These are phyloP conservation scores for Escovopsis sp. DNA, from an alignment of 2,329 filamentous ascomycete genomes.

Conservation along the genomic window DNA sequence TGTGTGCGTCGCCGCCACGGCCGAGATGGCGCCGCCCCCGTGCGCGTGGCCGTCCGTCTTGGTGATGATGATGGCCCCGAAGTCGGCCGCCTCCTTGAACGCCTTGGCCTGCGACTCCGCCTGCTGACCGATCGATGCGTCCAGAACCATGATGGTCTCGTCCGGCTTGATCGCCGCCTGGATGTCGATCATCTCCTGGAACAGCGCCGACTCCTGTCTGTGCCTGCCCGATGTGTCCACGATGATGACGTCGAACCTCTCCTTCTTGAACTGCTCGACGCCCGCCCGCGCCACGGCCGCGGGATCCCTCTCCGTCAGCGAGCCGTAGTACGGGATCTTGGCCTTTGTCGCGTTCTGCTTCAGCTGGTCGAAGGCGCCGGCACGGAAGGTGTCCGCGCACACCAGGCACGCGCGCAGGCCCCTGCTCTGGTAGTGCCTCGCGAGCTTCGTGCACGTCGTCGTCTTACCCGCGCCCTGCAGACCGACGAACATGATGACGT, in stretches of 20 bases:
- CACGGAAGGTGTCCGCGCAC: conserved; percentile 96
- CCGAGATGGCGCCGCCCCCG: conserved; percentile 93
- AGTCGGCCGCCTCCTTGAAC: conserved; percentile 94
- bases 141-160: conserved; percentile 96
- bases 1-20: conserved; percentile 88
- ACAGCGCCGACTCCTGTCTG: conserved; percentile 85
- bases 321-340: conserved; percentile 97
- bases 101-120: conserved; percentile 89
- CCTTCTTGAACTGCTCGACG: conserved; percentile 98
- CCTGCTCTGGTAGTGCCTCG: conserved; percentile 82
- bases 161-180: conserved; percentile 80
- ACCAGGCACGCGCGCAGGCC: conserved; percentile 90
- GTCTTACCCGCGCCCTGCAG: conserved; percentile 96
- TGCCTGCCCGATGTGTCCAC: conserved; percentile 95
- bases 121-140: conserved; percentile 91
- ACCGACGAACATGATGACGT: conserved; percentile 99
- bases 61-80: conserved; percentile 96
- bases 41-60: conserved; percentile 95
- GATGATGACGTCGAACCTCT: conserved; percentile 95
- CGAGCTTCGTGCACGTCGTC: conserved; percentile 94
- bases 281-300: conserved; percentile 87
- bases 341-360: conserved; percentile 99
- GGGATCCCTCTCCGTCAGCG: conserved; percentile 88
- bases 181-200: conserved; percentile 96
- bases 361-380: conserved; percentile 93